These are phyloP conservation scores for Maudiozyma pseudohumilis DNA, from an alignment of 805 yeast species.

Conservation along the genomic window DNA sequence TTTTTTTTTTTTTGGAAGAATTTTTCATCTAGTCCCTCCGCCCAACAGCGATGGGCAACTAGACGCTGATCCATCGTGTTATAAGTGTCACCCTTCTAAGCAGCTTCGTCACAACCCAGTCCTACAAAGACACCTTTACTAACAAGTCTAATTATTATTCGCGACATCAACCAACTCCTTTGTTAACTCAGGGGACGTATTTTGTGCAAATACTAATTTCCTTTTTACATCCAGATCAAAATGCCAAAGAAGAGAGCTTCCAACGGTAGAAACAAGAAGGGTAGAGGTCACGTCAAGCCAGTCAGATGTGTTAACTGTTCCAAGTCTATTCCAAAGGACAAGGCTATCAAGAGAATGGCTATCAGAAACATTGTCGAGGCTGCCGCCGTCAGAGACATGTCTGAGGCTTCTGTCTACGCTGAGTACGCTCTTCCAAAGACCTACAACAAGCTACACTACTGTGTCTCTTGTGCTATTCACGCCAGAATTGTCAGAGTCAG, in stretches of 20 bases:
- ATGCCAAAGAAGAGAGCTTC: constrained; percentile 99
- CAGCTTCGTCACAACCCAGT: too few relatives aligned
- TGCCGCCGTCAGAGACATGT: constrained; percentile 98
- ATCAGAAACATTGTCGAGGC: constrained; percentile 99
- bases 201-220: too few relatives aligned
- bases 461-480: constrained; percentile 99
- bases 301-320: constrained; percentile 99
- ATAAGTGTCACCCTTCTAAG: too few relatives aligned
- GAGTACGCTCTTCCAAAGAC: constrained; percentile 99
- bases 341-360: constrained; percentile 99
- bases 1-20: not conserved
- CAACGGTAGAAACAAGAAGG: constrained; percentile 99
- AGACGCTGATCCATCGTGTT: too few relatives aligned
- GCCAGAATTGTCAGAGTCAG: constrained; percentile 99
- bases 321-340: constrained; percentile 99
- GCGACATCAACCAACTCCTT: too few relatives aligned
- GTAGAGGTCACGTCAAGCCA: constrained; percentile 99
- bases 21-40: not conserved
- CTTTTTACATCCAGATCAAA: constrained; percentile 15
- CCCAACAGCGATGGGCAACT: too few relatives aligned
- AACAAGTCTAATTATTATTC: too few relatives aligned
- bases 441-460: constrained; percentile 99
- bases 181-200: too few relatives aligned
- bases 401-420: constrained; percentile 98
- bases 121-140: too few relatives aligned